Base-by-base conservation (phyloP, 306 rosid genomes). In the Cicer cuneatum region DNA sequence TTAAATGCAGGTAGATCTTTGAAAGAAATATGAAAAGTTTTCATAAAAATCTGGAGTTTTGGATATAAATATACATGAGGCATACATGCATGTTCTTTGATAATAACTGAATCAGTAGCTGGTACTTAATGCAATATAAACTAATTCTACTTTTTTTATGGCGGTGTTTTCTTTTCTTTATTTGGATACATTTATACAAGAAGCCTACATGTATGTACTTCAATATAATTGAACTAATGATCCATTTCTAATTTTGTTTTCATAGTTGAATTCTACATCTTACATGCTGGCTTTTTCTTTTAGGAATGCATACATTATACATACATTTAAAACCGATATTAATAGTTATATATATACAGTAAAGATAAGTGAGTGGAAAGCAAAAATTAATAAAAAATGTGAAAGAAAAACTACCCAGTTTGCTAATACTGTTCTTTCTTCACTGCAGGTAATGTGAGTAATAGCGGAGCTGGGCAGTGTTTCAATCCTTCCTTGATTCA, bases 401-500 rank as follows among this genome's bases (percentile, higher is more conserved):
- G 49, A 66, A 15, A 37, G 41, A 49, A 24, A 51, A 67, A 29
- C 47, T 15, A 10, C 54, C 71, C 18, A 29, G 15, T 64, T 69
- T 24, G 43, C 35, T 62, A 7, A 71, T 56, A 19, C 10, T 77
- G 59, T 65, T 53, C 61, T 72, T 81, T 77, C 66, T 47, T 43
- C 19, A 41, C 69, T 80, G 82, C 91, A 93, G 97, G 89, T 61
- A 72, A 82, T 11, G 51, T 64, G 61, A 75, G 85, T 66, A 74
- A 84, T 54, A 71, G 82, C 39, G 67, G 19, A 41, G 40, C 89
- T 2, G 95, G 86, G 48, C 95, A 89, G 74, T 90, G 87, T 82
- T 83, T 83, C 58, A 94, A 94, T 85, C 99, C 97, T 74, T 94
- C 99, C 78, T 88, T 90, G 75, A 60, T 94, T 74, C 97, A 91